Percentiles rank a stretch among this genome's conserved stretches.
These are phyloP conservation scores for Areca catechu DNA, from an alignment of 176 grass and related monocot species.

Conservation along the genomic window DNA sequence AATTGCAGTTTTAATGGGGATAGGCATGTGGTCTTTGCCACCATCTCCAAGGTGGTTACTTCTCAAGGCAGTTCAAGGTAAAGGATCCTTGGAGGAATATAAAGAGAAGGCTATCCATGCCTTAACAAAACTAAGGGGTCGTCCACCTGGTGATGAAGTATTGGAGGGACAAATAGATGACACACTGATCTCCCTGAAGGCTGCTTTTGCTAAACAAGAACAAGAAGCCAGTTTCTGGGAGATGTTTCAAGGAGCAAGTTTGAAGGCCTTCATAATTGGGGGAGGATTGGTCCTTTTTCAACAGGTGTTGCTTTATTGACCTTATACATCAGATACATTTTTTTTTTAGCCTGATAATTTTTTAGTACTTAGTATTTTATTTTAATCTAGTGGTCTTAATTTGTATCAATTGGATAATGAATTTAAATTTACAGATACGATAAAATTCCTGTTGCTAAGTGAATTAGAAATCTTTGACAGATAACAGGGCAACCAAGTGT, in stretches of 20 bases:
- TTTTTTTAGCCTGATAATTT: not conserved
- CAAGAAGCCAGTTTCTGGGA: constrained; percentile 64
- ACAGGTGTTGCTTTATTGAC: constrained; percentile 32
- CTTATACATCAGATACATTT: too few species aligned
- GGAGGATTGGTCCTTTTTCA: constrained; percentile 96
- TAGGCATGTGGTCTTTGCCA: constrained; percentile 72
- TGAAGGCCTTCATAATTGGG: constrained; percentile 92
- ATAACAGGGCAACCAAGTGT: constrained; percentile 97
- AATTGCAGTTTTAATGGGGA: constrained; percentile 64
- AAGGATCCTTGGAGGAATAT: constrained; percentile 50
- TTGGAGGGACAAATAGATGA: constrained; percentile 60
- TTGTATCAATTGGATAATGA: too few species aligned
- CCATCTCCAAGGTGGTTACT: constrained; percentile 88
- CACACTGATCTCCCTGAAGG: constrained; percentile 65
- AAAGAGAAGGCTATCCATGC: constrained; percentile 68
- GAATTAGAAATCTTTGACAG: constrained; percentile 43
- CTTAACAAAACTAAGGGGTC: constrained; percentile 53
- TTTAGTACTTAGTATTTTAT: constrained; percentile 6
- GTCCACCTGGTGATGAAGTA: constrained; percentile 43
- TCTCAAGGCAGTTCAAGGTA: constrained; percentile 80
- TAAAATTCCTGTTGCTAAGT: constrained; percentile 11
- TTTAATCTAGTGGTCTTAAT: not conserved
- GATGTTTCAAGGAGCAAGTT: constrained; percentile 80
- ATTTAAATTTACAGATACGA: not conserved
- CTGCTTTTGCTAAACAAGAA: constrained; percentile 59